These are phyloP conservation scores for Inga laurina DNA, from an alignment of 306 rosid species.

Conservation along the genomic window DNA sequence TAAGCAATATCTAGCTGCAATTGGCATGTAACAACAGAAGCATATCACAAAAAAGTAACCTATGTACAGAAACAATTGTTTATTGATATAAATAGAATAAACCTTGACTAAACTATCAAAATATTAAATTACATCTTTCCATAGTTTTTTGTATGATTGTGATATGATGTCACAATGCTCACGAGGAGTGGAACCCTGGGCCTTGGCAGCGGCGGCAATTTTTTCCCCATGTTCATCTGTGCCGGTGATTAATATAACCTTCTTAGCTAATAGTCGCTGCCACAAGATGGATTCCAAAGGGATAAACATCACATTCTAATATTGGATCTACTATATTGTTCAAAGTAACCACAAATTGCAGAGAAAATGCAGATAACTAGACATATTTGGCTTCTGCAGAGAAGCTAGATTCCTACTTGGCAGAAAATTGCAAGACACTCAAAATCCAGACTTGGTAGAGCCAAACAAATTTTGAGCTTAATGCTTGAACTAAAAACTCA, in stretches of 20 bases:
- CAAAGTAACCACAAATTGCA: not conserved
- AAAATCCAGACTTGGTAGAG: not conserved
- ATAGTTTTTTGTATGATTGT: constrained; percentile 66
- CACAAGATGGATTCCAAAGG: constrained; percentile 29
- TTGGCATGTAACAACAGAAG: constrained; percentile 4
- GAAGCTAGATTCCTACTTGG: not conserved
- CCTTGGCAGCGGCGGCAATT: constrained; percentile 85
- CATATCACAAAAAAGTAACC: not conserved
- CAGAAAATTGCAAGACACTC: not conserved
- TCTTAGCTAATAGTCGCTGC: constrained; percentile 78
- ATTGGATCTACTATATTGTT: not conserved
- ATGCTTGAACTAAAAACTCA: not conserved
- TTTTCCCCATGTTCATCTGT: constrained; percentile 98
- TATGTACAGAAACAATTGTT: not conserved
- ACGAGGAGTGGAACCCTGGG: constrained; percentile 64
- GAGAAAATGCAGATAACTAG: not conserved
- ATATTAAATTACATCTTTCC: constrained; percentile 73
- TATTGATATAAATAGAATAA: not conserved
- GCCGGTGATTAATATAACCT: constrained; percentile 84
- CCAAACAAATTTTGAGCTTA: not conserved
- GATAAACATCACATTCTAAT: constrained; percentile 3
- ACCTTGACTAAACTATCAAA: constrained; percentile 6
- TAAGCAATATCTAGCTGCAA: constrained; percentile 83
- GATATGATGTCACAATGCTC: constrained; percentile 89
- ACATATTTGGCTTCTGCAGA: not conserved